Conservation (phyloP, 1,284 basidiomycete genomes). For the Puccinia novopanici region DNA sequence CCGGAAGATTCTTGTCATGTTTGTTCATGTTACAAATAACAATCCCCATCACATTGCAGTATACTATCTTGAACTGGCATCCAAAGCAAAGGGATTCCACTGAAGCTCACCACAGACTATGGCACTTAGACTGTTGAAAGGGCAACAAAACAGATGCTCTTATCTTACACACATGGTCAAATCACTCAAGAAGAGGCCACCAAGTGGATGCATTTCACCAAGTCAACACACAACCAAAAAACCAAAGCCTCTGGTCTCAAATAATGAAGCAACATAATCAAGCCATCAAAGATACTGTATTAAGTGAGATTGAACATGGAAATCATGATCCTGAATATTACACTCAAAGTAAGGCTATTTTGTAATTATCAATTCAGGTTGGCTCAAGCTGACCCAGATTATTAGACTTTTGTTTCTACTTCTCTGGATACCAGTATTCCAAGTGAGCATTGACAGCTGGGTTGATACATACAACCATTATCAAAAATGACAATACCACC, state of each 20-base stretch:
- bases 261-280: slow-evolving; percentile 8
- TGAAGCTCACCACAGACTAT: too few species aligned
- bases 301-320: too few species aligned
- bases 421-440: too few species aligned
- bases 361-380: too few species aligned
- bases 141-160: neutral
- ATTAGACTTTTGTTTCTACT: too few species aligned
- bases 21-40: slow-evolving; percentile 19
- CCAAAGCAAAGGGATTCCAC: neutral
- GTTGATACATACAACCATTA: neutral
- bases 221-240: slow-evolving; percentile 39
- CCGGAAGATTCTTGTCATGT: neutral
- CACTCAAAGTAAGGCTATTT: too few species aligned
- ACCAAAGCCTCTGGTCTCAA: slow-evolving; percentile 21
- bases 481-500: neutral
- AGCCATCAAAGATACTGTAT: neutral
- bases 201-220: neutral
- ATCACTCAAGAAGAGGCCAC: neutral
- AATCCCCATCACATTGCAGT: neutral
- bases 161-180: slow-evolving; percentile 2
- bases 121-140: slow-evolving; percentile 3
- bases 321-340: too few species aligned
- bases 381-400: too few species aligned
- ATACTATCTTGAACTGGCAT: neutral
- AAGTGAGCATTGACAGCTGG: too few species aligned